These are phyloP conservation scores for Blastomyces silverae DNA, from an alignment of 2,329 filamentous ascomycete species.

Conservation along the genomic window DNA sequence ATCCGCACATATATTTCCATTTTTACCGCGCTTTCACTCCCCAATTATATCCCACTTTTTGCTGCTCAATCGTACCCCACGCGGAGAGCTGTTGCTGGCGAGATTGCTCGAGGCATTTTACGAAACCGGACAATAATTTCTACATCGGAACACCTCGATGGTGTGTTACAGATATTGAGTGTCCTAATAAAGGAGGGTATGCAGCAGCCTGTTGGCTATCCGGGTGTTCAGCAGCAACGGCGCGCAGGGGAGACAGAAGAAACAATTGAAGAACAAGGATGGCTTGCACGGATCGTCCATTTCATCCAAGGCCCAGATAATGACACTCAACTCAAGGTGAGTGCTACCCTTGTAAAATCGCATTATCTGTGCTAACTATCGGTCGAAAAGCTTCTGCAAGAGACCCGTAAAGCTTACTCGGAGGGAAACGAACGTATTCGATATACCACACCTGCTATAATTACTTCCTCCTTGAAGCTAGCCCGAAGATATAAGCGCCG, in stretches of 20 bases:
- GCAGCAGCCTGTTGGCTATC: constrained; percentile 75
- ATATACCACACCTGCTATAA: constrained; percentile 86
- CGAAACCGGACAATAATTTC: constrained; percentile 73
- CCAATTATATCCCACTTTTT: constrained; percentile 82
- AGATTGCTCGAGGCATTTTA: constrained; percentile 76
- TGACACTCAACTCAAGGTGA: constrained; percentile 78
- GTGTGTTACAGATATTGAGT: constrained; percentile 78
- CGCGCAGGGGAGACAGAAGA: constrained; percentile 85
- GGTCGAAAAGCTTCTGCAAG: constrained; percentile 62
- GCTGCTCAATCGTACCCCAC: constrained; percentile 91
- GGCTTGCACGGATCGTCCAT: constrained; percentile 88
- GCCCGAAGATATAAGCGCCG: constrained; percentile 81
- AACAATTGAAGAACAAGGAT: constrained; percentile 95
- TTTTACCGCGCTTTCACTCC: constrained; percentile 90
- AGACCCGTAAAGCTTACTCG: constrained; percentile 74
- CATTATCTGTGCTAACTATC: constrained; percentile 19
- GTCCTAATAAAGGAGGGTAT: constrained; percentile 92
- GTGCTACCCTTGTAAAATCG: constrained; percentile 3
- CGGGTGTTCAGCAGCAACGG: constrained; percentile 66
- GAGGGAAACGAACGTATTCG: constrained; percentile 94
- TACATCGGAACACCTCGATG: constrained; percentile 72
- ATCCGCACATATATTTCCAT: constrained; percentile 85
- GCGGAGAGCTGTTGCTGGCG: constrained; percentile 79
- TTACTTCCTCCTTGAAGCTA: constrained; percentile 84
- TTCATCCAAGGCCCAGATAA: constrained; percentile 77